These are phyloP conservation scores for Vachellia collinsii DNA, from an alignment of 306 rosid genomes.

Conservation along the genomic window DNA sequence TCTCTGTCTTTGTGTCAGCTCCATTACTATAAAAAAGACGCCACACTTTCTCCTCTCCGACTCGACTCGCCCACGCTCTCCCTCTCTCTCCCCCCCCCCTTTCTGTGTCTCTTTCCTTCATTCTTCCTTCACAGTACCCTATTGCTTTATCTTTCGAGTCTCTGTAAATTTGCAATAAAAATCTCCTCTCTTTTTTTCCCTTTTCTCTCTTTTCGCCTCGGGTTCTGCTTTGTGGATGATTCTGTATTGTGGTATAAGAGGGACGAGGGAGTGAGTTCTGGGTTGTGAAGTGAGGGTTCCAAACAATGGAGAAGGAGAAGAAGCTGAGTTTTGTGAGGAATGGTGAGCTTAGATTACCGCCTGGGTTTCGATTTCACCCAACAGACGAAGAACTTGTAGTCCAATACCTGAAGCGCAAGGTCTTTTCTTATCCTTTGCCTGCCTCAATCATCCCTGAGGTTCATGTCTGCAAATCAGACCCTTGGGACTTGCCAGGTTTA, in stretches of 20 bases:
- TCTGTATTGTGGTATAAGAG: not conserved
- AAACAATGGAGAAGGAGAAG: conserved; percentile 38
- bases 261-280: conserved; percentile 32
- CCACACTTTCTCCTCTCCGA: conserved; percentile 42
- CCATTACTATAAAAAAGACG: conserved; percentile 87
- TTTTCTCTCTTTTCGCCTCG: not conserved
- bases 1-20: conserved; percentile 34
- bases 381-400: conserved; percentile 90
- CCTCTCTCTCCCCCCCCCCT: not conserved
- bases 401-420: conserved; percentile 84
- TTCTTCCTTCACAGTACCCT: not conserved
- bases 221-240: not conserved
- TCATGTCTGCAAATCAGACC: conserved; percentile 89
- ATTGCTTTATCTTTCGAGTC: not conserved
- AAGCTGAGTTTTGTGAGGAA: conserved; percentile 68
- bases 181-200: not conserved
- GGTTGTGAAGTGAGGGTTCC: not conserved
- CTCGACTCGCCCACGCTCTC: conserved; percentile 18
- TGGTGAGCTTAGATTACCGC: conserved; percentile 85
- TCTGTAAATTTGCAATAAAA: not conserved
- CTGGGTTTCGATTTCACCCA: conserved; percentile 96
- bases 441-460: conserved; percentile 91
- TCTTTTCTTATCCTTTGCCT: conserved; percentile 75
- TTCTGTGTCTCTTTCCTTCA: not conserved
- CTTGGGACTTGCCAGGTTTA: conserved; percentile 98